Conservation (phyloP, 176 grass and related monocot species). For the Paspalum notatum region DNA sequence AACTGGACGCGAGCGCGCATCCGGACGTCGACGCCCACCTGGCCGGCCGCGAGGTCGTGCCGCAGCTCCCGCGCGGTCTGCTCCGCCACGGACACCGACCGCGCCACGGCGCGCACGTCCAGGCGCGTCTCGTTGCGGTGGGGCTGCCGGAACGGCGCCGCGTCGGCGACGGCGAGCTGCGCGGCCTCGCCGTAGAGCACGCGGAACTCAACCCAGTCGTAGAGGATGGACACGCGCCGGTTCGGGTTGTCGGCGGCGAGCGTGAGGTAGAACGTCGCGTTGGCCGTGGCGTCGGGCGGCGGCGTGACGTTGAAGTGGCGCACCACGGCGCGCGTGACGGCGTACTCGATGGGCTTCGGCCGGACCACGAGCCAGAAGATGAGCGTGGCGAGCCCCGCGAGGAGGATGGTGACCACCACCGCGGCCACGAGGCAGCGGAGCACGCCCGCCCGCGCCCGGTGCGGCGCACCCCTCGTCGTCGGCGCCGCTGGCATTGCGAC, state of each 20-base stretch:
- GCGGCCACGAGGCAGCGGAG: constrained; percentile 52
- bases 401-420: constrained; percentile 43
- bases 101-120: constrained; percentile 49
- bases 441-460: constrained; percentile 26
- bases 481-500: neutral
- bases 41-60: constrained; percentile 54
- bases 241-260: constrained; percentile 69
- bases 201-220: constrained; percentile 48
- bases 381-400: constrained; percentile 58
- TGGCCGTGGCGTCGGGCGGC: constrained; percentile 33
- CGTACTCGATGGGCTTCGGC: constrained; percentile 72
- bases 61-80: constrained; percentile 50
- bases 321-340: constrained; percentile 45
- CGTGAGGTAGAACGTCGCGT: constrained; percentile 73
- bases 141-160: constrained; percentile 65
- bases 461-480: neutral
- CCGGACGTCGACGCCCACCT: constrained; percentile 57
- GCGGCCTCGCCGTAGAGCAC: constrained; percentile 55
- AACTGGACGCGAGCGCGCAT: constrained; percentile 55
- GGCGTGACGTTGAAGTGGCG: constrained; percentile 65
- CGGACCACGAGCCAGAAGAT: constrained; percentile 77
- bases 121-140: constrained; percentile 65
- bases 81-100: constrained; percentile 33
- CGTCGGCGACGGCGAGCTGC: constrained; percentile 47
- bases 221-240: constrained; percentile 65